Evolutionary conservation across 1,284 basidiomycete species (phyloP).

Genomic region (Leccinum subrobustum): DNA sequence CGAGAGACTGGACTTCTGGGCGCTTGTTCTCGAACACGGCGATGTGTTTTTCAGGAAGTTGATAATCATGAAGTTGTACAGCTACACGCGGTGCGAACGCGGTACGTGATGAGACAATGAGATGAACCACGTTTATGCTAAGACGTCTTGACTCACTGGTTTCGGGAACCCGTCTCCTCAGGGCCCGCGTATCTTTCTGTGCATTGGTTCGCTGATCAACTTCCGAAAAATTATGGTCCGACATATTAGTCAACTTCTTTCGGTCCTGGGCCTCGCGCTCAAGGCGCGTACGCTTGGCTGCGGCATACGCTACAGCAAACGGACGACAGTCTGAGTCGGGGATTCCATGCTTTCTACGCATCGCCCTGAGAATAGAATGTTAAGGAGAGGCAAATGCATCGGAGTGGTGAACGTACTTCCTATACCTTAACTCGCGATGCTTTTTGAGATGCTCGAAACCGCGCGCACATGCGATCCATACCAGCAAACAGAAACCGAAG

Average conservation of each 20-base stretch:
- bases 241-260: conserved; percentile 27
- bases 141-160: conserved; percentile 29
- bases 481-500: conserved; percentile 36
- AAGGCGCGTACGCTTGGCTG: conserved; percentile 52
- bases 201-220: conserved; percentile 30
- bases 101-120: conserved; percentile 22
- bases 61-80: conserved; percentile 22
- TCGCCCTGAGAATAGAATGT: conserved; percentile 38
- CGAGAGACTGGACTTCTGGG: conserved; percentile 16
- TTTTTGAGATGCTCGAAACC: conserved; percentile 44
- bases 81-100: conserved; percentile 23
- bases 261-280: conserved; percentile 41
- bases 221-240: conserved; percentile 23
- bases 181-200: conserved; percentile 26
- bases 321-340: conserved; percentile 76
- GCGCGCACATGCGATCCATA: conserved; percentile 33
- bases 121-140: conserved; percentile 27
- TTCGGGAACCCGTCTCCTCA: conserved; percentile 36
- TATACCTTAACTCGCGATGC: conserved; percentile 58
- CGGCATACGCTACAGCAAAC: conserved; percentile 81
- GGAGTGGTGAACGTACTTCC: conserved; percentile 46
- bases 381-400: conserved; percentile 11
- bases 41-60: conserved; percentile 14
- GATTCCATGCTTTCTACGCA: conserved; percentile 74
- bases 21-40: conserved; percentile 18